Conservation (phyloP, 2,329 filamentous ascomycete species). For the Mariannaea elegans region DNA sequence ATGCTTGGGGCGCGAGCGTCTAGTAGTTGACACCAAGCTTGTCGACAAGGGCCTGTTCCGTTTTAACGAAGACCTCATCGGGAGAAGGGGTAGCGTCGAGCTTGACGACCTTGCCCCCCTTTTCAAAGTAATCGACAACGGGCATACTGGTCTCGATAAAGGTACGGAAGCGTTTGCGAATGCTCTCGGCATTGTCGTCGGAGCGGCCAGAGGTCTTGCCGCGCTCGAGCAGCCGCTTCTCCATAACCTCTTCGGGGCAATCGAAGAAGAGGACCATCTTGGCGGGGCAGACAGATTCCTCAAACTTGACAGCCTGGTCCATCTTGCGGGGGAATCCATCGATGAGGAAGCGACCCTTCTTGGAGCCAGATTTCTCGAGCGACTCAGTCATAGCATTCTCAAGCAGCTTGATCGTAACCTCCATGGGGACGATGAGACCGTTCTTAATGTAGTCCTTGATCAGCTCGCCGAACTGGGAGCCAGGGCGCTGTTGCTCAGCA, state of each 20-base stretch:
- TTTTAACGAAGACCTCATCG: conserved; percentile 67
- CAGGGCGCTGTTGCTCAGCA: conserved; percentile 88
- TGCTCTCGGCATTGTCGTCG: conserved; percentile 95
- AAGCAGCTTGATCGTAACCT: conserved; percentile 91
- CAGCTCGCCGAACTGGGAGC: conserved; percentile 88
- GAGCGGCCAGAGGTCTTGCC: conserved; percentile 91
- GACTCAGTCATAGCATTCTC: conserved; percentile 89
- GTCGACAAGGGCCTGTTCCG: conserved; percentile 58
- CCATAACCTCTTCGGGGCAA: conserved; percentile 90
- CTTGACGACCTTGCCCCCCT: conserved; percentile 80
- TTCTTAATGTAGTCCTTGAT: conserved; percentile 95
- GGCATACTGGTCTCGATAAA: conserved; percentile 98
- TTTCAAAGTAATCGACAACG: conserved; percentile 86
- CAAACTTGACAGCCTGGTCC: conserved; percentile 95
- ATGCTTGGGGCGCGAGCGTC: neutral
- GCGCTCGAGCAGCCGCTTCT: conserved; percentile 82
- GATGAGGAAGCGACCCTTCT: conserved; percentile 77
- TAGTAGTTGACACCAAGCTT: conserved; percentile 54
- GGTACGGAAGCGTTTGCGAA: conserved; percentile 93
- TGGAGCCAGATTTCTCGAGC: conserved; percentile 59
- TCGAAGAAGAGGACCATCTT: conserved; percentile 93
- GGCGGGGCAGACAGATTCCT: conserved; percentile 85
- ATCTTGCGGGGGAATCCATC: conserved; percentile 94
- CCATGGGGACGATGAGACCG: conserved; percentile 97
- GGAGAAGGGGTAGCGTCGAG: conserved; percentile 76